Percentiles rank a stretch among this genome's conserved stretches.
Conservation (phyloP, 176 grass and related monocot species). For the Hyparrhenia diplandra region DNA sequence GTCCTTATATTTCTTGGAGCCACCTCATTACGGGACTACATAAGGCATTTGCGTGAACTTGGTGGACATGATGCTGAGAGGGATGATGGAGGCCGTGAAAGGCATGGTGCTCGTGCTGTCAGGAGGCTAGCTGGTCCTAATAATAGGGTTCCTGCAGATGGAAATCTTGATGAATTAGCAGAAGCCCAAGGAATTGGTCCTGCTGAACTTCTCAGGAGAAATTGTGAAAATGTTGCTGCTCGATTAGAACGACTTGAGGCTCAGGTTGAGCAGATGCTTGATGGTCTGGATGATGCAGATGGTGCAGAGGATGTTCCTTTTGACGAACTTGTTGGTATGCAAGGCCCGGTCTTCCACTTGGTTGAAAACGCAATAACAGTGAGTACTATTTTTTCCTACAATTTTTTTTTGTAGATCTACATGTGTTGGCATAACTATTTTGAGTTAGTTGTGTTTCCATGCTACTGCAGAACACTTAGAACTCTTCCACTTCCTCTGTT, state of each 20-base stretch:
- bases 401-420: not conserved
- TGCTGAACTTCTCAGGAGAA: conserved; percentile 84
- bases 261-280: conserved; percentile 98
- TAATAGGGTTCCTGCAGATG: conserved; percentile 68
- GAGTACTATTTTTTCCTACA: conserved; percentile 27
- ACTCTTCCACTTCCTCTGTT: not conserved
- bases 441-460: not conserved
- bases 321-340: conserved; percentile 97
- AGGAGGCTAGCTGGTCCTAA: conserved; percentile 77
- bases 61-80: conserved; percentile 89
- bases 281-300: conserved; percentile 97
- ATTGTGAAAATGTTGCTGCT: conserved; percentile 97
- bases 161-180: conserved; percentile 59
- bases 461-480: not conserved
- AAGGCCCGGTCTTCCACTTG: conserved; percentile 98
- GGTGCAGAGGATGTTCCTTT: conserved; percentile 98
- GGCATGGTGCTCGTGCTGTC: conserved; percentile 91
- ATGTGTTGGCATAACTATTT: not conserved
- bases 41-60: conserved; percentile 91
- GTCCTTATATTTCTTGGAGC: conserved; percentile 99
- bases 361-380: conserved; percentile 99
- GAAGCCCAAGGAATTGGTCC: conserved; percentile 83
- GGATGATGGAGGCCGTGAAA: conserved; percentile 79
- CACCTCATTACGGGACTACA: conserved; percentile 93
- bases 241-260: conserved; percentile 94